These are phyloP conservation scores for Penicillium coprophilum DNA, from an alignment of 495 filamentous ascomycete genomes.

Conservation along the genomic window DNA sequence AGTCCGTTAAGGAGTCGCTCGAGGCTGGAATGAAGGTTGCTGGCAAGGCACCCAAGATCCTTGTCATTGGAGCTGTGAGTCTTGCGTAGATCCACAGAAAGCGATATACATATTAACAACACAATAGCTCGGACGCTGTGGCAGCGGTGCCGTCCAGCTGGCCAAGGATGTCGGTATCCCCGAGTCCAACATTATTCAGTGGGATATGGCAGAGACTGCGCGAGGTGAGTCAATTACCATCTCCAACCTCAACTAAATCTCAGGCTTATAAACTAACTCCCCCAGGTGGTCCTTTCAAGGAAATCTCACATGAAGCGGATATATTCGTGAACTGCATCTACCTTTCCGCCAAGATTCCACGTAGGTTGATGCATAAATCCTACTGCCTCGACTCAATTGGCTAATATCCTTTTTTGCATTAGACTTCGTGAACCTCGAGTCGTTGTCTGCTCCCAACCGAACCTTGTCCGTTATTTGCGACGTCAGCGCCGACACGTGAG, in stretches of 20 bases:
- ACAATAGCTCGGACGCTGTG: constrained; percentile 72
- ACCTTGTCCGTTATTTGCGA: constrained; percentile 86
- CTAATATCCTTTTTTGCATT: background rate
- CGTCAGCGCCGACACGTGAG: constrained; percentile 69
- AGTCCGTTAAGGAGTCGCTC: constrained; percentile 68
- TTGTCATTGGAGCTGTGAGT: constrained; percentile 61
- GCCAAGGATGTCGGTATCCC: constrained; percentile 74
- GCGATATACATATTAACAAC: constrained; percentile 10
- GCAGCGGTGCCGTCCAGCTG: constrained; percentile 78
- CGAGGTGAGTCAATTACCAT: constrained; percentile 27
- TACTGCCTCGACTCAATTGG: background rate
- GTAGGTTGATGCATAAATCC: background rate
- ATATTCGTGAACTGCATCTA: constrained; percentile 96
- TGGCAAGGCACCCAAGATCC: constrained; percentile 50
- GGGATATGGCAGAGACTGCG: constrained; percentile 88
- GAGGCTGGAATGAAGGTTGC: constrained; percentile 55
- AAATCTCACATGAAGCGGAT: constrained; percentile 67
- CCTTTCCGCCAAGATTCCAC: constrained; percentile 64
- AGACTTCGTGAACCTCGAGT: constrained; percentile 68
- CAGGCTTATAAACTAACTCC: background rate
- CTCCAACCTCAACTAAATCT: background rate
- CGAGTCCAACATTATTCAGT: constrained; percentile 73
- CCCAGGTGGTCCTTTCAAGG: constrained; percentile 74
- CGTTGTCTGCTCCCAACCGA: constrained; percentile 64
- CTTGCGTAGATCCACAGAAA: background rate